A percentile compares a stretch with the other conserved stretches of the same genome.
Conservation (phyloP, 2,329 filamentous ascomycete genomes). For the Xylariaceae sp. region DNA sequence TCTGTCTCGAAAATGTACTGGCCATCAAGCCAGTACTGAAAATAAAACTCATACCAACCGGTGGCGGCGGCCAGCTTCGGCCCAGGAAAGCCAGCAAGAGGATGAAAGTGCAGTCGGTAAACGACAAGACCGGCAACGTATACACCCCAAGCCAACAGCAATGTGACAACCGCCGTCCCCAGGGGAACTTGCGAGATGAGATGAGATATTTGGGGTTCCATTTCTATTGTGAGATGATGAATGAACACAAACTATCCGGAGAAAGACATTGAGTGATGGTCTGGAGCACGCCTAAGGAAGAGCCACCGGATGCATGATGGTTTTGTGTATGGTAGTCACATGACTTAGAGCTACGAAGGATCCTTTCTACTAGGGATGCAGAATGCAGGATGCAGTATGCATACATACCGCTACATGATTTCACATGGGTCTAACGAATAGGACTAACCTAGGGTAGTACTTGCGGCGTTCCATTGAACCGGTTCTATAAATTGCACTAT, state of each 20-base stretch:
- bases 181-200: conserved; percentile 30
- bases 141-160: conserved; percentile 6
- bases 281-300: neutral
- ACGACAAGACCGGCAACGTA: conserved; percentile 25
- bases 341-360: neutral
- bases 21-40: conserved; percentile 30
- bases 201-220: conserved; percentile 3
- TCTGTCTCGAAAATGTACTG: conserved; percentile 40
- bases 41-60: conserved; percentile 33
- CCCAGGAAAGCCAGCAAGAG: conserved; percentile 36
- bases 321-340: conserved; percentile 11
- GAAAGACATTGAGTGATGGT: neutral
- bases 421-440: neutral
- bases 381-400: neutral
- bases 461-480: conserved; percentile 21
- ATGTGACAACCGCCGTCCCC: conserved; percentile 25
- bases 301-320: neutral
- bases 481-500: conserved; percentile 11
- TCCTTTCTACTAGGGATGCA: neutral
- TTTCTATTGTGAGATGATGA: neutral
- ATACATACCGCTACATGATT: conserved; percentile 10
- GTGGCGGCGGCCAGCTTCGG: conserved; percentile 32
- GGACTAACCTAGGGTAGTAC: neutral
- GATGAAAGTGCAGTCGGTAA: conserved; percentile 32
- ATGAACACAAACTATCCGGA: neutral